phyloP scores from a whole-genome alignment of 2,329 filamentous ascomycete species.

The Penicillium aurantiogriseum region DNA sequence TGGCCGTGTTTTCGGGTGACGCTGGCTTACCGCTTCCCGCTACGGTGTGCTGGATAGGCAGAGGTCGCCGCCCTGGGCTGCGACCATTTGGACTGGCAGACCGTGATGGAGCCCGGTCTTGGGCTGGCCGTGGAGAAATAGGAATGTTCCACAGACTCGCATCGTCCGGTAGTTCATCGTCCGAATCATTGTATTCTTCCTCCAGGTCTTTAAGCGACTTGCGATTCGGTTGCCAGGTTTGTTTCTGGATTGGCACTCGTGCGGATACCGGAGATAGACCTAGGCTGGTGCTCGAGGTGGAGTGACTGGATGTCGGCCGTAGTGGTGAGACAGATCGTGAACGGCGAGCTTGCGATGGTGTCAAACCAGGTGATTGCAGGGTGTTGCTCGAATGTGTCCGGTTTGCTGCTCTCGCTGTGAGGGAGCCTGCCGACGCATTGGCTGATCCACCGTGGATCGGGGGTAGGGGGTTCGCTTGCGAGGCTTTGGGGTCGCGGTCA shows the following conservation, averaged over 20 bases:
- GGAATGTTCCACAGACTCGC: conserved; percentile 52
- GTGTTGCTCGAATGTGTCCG: conserved; percentile 23
- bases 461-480: conserved; percentile 24
- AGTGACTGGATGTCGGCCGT: conserved; percentile 25
- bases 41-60: conserved; percentile 44
- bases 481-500: conserved; percentile 32
- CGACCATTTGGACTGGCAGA: conserved; percentile 44
- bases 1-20: conserved; percentile 28
- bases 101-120: conserved; percentile 42
- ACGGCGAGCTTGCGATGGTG: conserved; percentile 30
- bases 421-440: conserved; percentile 23
- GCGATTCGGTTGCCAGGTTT: conserved; percentile 45
- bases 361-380: conserved; percentile 27
- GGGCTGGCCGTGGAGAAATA: conserved; percentile 46
- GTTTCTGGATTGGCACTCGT: conserved; percentile 32
- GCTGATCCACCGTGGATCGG: conserved; percentile 31
- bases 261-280: conserved; percentile 28
- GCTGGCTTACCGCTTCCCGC: conserved; percentile 26
- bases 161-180: conserved; percentile 52
- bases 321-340: conserved; percentile 34
- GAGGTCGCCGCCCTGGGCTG: conserved; percentile 40
- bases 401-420: conserved; percentile 25
- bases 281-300: conserved; percentile 29
- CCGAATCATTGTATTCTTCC: conserved; percentile 51
- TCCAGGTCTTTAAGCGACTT: conserved; percentile 51